These are phyloP conservation scores for Stylonectria norvegica DNA, from an alignment of 2,329 filamentous ascomycete genomes.

Conservation along the genomic window DNA sequence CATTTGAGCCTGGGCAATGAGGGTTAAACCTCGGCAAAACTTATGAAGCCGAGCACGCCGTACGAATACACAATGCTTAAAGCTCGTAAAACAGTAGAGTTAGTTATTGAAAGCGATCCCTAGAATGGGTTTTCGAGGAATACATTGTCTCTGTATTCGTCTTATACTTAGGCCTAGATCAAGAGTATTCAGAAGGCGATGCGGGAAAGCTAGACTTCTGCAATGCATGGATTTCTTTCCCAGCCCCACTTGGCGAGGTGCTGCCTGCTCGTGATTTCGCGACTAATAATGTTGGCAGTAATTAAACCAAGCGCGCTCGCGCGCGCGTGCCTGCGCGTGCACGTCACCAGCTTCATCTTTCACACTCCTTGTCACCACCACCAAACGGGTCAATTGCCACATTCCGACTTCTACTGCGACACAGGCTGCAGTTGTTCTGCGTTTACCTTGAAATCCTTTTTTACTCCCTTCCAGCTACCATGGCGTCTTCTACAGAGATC, in stretches of 20 bases:
- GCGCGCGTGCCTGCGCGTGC: slow-evolving; percentile 7
- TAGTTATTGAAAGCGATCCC: too few species aligned
- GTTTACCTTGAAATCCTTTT: neutral
- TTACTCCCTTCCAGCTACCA: slow-evolving; percentile 23
- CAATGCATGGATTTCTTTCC: too few species aligned
- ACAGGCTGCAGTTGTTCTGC: neutral
- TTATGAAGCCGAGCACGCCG: slow-evolving; percentile 16
- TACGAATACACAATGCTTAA: too few species aligned
- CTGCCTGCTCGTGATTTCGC: slow-evolving; percentile 32
- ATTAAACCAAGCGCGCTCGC: slow-evolving; percentile 22
- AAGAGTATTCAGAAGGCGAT: too few species aligned
- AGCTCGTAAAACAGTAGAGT: too few species aligned
- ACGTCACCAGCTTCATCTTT: slow-evolving; percentile 12
- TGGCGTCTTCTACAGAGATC: slow-evolving; percentile 45
- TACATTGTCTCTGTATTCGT: too few species aligned
- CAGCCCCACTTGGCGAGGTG: too few species aligned
- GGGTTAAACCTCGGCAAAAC: slow-evolving; percentile 14
- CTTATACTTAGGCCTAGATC: too few species aligned
- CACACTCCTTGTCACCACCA: too few species aligned
- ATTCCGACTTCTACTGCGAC: neutral
- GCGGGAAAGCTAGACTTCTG: too few species aligned
- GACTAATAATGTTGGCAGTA: slow-evolving; percentile 26
- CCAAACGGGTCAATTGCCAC: too few species aligned
- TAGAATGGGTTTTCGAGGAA: too few species aligned
- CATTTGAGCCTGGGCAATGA: slow-evolving; percentile 4